Percentiles rank a stretch among this genome's conserved stretches.
phyloP scores from a whole-genome alignment of 768 basidiomycete genomes.

The Candolleomyces eurysporus region DNA sequence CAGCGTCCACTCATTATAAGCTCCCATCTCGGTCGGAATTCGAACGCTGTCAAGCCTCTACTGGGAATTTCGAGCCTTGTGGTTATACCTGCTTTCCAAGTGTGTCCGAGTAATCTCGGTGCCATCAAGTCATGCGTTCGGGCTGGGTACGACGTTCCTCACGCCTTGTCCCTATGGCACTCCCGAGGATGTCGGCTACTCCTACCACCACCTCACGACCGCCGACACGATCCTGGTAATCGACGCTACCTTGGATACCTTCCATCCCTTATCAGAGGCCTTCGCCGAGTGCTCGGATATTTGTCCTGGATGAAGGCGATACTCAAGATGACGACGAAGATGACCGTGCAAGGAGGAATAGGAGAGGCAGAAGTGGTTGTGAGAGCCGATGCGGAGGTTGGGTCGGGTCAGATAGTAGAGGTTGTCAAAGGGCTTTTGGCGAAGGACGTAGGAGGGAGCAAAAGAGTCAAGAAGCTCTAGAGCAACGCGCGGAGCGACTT shows the following conservation, averaged over 20 bases:
- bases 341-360: conserved; percentile 31
- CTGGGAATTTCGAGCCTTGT: conserved; percentile 48
- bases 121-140: conserved; percentile 55
- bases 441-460: background rate
- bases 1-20: conserved; percentile 61
- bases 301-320: too few relatives aligned
- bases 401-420: conserved; percentile 47
- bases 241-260: conserved; percentile 66
- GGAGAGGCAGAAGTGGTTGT: conserved; percentile 57
- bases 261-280: conserved; percentile 39
- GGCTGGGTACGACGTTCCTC: conserved; percentile 52
- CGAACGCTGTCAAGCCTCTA: conserved; percentile 43
- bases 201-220: conserved; percentile 37
- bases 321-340: conserved; percentile 41
- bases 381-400: conserved; percentile 53
- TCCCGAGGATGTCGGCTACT: conserved; percentile 19
- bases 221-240: conserved; percentile 70
- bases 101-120: conserved; percentile 53
- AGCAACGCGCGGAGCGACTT: conserved; percentile 2
- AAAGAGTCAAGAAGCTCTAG: conserved; percentile 7
- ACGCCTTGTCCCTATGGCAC: conserved; percentile 38
- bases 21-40: conserved; percentile 54
- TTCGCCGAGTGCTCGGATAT: conserved; percentile 42
- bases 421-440: conserved; percentile 26
- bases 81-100: conserved; percentile 51